A percentile compares a stretch with the other conserved stretches of the same genome.
phyloP scores from a whole-genome alignment of 352 stramenopile genomes.

The Globisporangium nunn region DNA sequence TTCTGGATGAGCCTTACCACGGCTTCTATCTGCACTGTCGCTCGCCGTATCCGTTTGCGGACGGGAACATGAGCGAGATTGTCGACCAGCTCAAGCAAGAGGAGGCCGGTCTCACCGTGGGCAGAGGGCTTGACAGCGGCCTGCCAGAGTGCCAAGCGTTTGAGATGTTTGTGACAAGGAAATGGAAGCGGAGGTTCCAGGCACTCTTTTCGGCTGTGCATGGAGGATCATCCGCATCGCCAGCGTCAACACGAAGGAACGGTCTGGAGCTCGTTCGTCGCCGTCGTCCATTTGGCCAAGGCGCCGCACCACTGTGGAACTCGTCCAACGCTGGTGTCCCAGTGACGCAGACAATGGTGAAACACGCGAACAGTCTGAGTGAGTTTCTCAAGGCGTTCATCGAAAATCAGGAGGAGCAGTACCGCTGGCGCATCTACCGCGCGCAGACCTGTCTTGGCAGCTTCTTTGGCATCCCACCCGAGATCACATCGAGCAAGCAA shows the following conservation, averaged over 20 bases:
- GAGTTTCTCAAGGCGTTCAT: constrained; percentile 82
- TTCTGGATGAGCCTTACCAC: constrained; percentile 90
- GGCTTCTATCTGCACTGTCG: constrained; percentile 94
- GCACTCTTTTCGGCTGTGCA: constrained; percentile 40
- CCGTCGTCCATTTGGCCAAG: constrained; percentile 9
- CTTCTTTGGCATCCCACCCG: constrained; percentile 63
- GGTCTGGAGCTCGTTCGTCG: constrained; percentile 7
- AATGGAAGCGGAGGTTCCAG: constrained; percentile 82
- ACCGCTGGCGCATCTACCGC: constrained; percentile 72
- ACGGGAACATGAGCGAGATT: constrained; percentile 90
- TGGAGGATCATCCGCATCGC: constrained; percentile 4
- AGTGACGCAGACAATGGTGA: constrained; percentile 47
- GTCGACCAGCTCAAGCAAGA: constrained; percentile 90
- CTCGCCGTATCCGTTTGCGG: constrained; percentile 89
- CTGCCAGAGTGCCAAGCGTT: constrained; percentile 87
- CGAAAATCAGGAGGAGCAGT: constrained; percentile 74
- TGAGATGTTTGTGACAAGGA: constrained; percentile 87
- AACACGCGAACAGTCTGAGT: constrained; percentile 41
- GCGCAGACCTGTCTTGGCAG: constrained; percentile 64
- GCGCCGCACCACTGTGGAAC: background rate
- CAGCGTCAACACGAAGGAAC: background rate
- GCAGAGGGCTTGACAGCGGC: constrained; percentile 76
- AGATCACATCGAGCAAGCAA: constrained; percentile 62
- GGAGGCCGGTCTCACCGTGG: constrained; percentile 74
- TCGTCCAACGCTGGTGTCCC: background rate